These are phyloP conservation scores for Dendryphion nanum DNA, from an alignment of 2,329 filamentous ascomycete species.

Conservation along the genomic window DNA sequence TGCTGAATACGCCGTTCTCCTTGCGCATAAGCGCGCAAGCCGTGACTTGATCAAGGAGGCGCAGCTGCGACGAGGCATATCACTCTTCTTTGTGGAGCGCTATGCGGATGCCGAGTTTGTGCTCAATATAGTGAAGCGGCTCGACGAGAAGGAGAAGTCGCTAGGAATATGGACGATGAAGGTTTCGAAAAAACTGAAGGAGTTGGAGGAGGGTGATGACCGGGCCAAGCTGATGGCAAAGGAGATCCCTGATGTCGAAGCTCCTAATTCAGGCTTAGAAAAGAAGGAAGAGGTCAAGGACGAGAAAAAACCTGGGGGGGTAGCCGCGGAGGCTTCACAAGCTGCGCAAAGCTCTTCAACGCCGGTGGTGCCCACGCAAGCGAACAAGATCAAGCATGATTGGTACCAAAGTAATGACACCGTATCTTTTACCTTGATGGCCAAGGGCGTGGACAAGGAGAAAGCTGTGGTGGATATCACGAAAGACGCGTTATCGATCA, in stretches of 20 bases:
- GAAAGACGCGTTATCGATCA: slow-evolving; percentile 51
- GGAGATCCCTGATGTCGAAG: slow-evolving; percentile 54
- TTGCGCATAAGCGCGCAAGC: slow-evolving; percentile 71
- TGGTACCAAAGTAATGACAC: slow-evolving; percentile 66
- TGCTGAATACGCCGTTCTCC: slow-evolving; percentile 53
- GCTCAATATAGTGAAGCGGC: slow-evolving; percentile 57
- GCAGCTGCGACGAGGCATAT: slow-evolving; percentile 76
- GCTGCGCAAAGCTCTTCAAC: too few species aligned
- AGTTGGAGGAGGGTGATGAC: slow-evolving; percentile 51
- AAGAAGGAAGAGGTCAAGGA: not conserved
- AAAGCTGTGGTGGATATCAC: slow-evolving; percentile 54
- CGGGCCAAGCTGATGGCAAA: slow-evolving; percentile 33
- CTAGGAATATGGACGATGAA: slow-evolving; percentile 60
- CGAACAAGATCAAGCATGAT: slow-evolving; percentile 64
- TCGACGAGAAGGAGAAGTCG: slow-evolving; percentile 53
- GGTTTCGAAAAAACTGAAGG: slow-evolving; percentile 51
- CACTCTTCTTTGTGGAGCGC: slow-evolving; percentile 66
- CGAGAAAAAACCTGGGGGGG: too few species aligned
- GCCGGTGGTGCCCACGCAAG: slow-evolving; percentile 41
- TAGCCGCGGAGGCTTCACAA: too few species aligned
- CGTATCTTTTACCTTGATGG: slow-evolving; percentile 64
- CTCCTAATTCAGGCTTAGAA: slow-evolving; percentile 40
- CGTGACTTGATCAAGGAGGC: slow-evolving; percentile 76
- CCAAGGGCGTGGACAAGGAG: slow-evolving; percentile 62
- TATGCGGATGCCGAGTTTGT: slow-evolving; percentile 75